These are phyloP conservation scores for Coffea humblotiana DNA, from an alignment of 305 asterid species.

Conservation along the genomic window DNA sequence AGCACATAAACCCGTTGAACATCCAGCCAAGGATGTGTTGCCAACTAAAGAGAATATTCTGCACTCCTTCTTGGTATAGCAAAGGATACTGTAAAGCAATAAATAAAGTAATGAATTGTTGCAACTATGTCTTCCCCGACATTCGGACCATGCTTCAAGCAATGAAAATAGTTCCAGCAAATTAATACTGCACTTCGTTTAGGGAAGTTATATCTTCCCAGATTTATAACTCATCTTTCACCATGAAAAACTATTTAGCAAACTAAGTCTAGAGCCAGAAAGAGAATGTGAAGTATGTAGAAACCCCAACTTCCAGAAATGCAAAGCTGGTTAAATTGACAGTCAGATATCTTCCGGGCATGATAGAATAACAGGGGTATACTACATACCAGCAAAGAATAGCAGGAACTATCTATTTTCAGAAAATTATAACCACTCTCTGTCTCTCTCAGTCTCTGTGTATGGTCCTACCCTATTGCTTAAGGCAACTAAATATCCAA, in stretches of 20 bases:
- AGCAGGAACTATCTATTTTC: background rate
- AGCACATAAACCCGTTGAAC: conserved; percentile 63
- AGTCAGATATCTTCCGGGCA: background rate
- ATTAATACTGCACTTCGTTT: no score
- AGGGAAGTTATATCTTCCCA: background rate
- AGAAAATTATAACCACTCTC: background rate
- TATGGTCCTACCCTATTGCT: background rate
- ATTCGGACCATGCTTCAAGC: background rate
- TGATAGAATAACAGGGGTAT: background rate
- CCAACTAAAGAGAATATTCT: conserved; percentile 85
- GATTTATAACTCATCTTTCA: background rate
- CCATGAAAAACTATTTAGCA: background rate
- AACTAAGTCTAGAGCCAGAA: background rate
- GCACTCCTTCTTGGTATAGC: conserved; percentile 74
- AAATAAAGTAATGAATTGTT: background rate
- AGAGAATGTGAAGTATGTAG: background rate
- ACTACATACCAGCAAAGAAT: background rate
- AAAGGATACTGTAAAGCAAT: conserved; percentile 58
- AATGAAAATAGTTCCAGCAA: background rate
- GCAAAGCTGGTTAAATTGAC: background rate
- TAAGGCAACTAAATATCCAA: background rate
- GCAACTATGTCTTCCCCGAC: background rate
- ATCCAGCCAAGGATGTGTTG: conserved; percentile 86
- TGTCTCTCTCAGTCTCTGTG: background rate
- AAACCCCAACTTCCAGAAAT: background rate